Base-by-base conservation (phyloP, 306 rosid genomes). In the Erythrophleum fordii region DNA sequence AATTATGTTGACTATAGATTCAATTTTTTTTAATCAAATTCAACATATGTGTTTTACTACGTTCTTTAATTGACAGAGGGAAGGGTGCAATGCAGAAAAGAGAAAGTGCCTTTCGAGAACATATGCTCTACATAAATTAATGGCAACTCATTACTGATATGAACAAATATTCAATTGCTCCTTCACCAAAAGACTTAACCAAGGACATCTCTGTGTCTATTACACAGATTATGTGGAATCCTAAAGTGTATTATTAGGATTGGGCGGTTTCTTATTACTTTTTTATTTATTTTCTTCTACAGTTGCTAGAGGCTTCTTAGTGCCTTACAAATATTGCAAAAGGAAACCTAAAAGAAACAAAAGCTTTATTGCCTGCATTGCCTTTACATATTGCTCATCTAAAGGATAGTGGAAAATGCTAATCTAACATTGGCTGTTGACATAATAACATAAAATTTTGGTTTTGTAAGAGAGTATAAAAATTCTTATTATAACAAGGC, bases 281-380 rank as follows among this genome's bases (percentile, higher is more conserved):
- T 9, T 49, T 3, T 69, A 13, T 41, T 82, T 22, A 74, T 35
- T 85, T 62, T 69, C 34, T 73, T 20, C 77, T 85, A 81, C 83
- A 89, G 91, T 89, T 89, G 83, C 91, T 85, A 70, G 93, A 89
- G 87, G 93, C 91, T 2, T 89, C 93, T 62, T 89, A 91, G 93
- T 89, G 91, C 80, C 87, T 89, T 20, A 89, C 91, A 48, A 89
- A 89, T 78, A 85, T 89, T 80, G 93, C 88, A 26, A 91, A 91
- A 16, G 93, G 91, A 72, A 87, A 83, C 56, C 93, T 87, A 0
- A 88, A 89, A 55, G 88, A 89, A 72, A 87, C 93, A 59, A 86
- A 87, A 77, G 87, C 89, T 52, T 77, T 89, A 78, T 82, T 89
- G 77, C 89, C 93, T 5, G 85, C 91, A 67, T 83, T 89, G 56